phyloP scores from a whole-genome alignment of 2,329 filamentous ascomycete species.

The Cercospora zeina region DNA sequence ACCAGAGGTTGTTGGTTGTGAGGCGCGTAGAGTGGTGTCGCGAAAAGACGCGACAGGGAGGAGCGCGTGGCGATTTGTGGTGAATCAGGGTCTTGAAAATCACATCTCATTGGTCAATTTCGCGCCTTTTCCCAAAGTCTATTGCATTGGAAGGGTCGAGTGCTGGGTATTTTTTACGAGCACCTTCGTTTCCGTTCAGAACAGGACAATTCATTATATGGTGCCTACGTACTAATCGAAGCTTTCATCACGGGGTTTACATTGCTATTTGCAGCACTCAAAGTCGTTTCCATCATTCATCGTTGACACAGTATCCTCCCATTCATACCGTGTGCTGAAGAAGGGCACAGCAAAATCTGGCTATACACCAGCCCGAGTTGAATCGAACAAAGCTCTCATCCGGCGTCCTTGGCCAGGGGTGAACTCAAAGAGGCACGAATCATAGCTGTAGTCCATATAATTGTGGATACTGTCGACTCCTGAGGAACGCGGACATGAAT shows the following conservation, averaged over 20 bases:
- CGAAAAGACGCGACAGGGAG: conserved; percentile 15
- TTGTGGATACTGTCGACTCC: conserved; percentile 56
- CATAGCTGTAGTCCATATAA: conserved; percentile 50
- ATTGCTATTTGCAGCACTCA: not conserved
- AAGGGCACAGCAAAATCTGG: not conserved
- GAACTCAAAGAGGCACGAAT: conserved; percentile 22
- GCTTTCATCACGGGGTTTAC: not conserved
- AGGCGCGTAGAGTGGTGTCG: conserved; percentile 12
- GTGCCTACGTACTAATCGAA: not conserved
- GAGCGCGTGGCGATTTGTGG: conserved; percentile 8
- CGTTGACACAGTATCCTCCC: not conserved
- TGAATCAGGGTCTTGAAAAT: not conserved
- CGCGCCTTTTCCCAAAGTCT: no score
- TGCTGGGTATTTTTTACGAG: no score
- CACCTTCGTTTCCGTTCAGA: no score
- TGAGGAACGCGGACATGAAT: conserved; percentile 48
- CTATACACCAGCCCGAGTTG: conserved; percentile 4
- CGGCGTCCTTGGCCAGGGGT: conserved; percentile 17
- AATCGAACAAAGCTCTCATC: conserved; percentile 12
- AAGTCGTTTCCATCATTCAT: conserved; percentile 1
- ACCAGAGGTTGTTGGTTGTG: not conserved
- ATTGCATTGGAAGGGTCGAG: no score
- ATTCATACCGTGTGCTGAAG: not conserved
- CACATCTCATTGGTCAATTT: no score
- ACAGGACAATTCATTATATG: not conserved